Evolutionary conservation across 768 basidiomycete species (phyloP).

Genomic region (Phaeotremella skinneri): DNA sequence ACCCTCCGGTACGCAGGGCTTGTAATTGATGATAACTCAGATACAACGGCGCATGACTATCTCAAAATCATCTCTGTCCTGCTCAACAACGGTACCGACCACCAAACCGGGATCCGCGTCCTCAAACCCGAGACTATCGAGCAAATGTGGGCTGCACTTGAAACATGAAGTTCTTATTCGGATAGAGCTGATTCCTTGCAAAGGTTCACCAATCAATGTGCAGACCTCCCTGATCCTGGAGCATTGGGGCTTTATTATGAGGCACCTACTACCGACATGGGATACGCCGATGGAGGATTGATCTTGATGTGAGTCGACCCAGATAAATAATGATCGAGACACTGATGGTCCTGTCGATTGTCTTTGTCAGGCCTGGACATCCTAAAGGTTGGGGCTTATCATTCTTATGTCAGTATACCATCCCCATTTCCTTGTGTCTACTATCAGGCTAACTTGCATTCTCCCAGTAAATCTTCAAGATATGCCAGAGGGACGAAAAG

Average conservation of each 20-base stretch:
- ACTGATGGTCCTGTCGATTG: no score
- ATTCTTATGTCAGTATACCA: slow-evolving; percentile 16
- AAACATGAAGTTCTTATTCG: no score
- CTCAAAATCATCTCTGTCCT: slow-evolving; percentile 13
- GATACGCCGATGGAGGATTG: slow-evolving; percentile 6
- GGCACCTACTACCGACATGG: slow-evolving; percentile 13
- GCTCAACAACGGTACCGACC: slow-evolving; percentile 13
- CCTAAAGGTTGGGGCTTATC: slow-evolving; percentile 24
- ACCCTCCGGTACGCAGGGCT: background rate
- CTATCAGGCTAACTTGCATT: background rate
- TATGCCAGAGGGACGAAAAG: slow-evolving; percentile 17
- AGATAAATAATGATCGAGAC: no score
- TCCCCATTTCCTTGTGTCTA: background rate
- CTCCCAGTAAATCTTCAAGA: slow-evolving; percentile 20
- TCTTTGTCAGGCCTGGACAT: slow-evolving; percentile 8
- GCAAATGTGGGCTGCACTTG: slow-evolving; percentile 12
- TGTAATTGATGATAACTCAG: background rate
- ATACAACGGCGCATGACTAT: slow-evolving; percentile 19
- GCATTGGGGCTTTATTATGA: slow-evolving; percentile 13
- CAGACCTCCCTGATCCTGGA: slow-evolving; percentile 13
- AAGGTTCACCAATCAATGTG: slow-evolving; percentile 21
- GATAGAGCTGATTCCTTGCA: no score
- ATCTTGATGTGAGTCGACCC: slow-evolving; percentile 20
- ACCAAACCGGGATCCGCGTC: slow-evolving; percentile 12
- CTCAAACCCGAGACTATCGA: slow-evolving; percentile 17